Evolutionary conservation across 148 eudicot species (phyloP), one percentile per base, ranked within the genome.

Genomic region (Beta vulgaris): DNA sequence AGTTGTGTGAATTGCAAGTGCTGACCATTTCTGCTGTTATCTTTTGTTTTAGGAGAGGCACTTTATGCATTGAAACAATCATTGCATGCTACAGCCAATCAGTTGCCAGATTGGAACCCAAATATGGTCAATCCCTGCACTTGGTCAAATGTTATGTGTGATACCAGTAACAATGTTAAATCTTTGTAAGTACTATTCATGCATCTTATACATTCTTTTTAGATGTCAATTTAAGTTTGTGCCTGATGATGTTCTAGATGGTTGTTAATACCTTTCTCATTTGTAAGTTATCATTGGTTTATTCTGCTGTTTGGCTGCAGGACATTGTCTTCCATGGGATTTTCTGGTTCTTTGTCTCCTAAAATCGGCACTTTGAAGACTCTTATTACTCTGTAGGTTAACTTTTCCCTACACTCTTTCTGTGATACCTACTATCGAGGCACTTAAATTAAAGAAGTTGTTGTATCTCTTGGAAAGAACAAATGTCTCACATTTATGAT

Each of bases 81-180:
- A 35, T 81, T 96, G 44, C 90, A 91, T 62, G 99, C 89, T 85
- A 81, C 97, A 28, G 9, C 68, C 14, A 58, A 65, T 86, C 96
- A 96, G 85, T 89, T 96, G 43, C 7, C 71, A 64, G 88, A 88
- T 83, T 96, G 99, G 99, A 88, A 86, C 76, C 85, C 68, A 55
- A 77, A 89, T 79, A 90, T 78, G 84, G 95, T 96, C 49, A 86
- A 78, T 74, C 99, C 99, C 1, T 96, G 99, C 85, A 89, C 93
- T 75, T 96, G 99, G 99, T 82, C 97, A 71, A 88, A 89, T 83
- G 84, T 96, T 81, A 85, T 39, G 63, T 96, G 99, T 77, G 90
- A 92, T 71, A 0, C 36, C 26, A 72, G 74, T 72, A 58, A 59
- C 69, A 68, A 78, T 74, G 99, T 95, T 78, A 66, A 77, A 58